phyloP scores from a whole-genome alignment of 2,329 filamentous ascomycete species.

The Aspergillus transmontanensis region DNA sequence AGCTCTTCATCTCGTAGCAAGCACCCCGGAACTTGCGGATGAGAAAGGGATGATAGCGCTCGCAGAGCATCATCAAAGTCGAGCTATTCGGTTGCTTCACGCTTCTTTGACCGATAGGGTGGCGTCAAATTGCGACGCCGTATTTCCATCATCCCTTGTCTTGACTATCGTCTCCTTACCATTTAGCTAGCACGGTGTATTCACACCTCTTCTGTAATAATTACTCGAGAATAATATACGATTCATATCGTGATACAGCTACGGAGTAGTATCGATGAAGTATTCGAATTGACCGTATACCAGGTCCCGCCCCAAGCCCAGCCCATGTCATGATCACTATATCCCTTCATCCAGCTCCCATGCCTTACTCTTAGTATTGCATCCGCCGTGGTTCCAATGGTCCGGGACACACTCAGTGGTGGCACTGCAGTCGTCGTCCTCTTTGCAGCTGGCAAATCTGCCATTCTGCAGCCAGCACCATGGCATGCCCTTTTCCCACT shows the following conservation, averaged over 20 bases:
- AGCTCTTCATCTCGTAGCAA: too few relatives aligned
- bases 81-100: too few relatives aligned
- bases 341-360: background rate
- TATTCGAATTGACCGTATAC: background rate
- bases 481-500: conserved; percentile 1
- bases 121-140: too few relatives aligned
- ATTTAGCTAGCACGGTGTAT: too few relatives aligned
- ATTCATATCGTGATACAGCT: background rate
- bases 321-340: background rate
- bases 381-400: background rate
- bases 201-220: too few relatives aligned
- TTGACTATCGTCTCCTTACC: too few relatives aligned
- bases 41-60: too few relatives aligned
- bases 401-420: conserved; percentile 5
- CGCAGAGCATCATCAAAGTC: too few relatives aligned
- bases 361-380: background rate
- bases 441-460: background rate
- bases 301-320: background rate
- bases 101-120: too few relatives aligned
- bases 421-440: conserved; percentile 1
- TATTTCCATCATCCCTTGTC: too few relatives aligned
- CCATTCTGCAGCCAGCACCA: conserved; percentile 5
- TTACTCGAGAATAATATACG: background rate
- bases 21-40: too few relatives aligned
- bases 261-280: background rate